Evolutionary conservation across 2,329 filamentous ascomycete genomes (phyloP).

Genomic region (Bimuria novae-zelandiae): DNA sequence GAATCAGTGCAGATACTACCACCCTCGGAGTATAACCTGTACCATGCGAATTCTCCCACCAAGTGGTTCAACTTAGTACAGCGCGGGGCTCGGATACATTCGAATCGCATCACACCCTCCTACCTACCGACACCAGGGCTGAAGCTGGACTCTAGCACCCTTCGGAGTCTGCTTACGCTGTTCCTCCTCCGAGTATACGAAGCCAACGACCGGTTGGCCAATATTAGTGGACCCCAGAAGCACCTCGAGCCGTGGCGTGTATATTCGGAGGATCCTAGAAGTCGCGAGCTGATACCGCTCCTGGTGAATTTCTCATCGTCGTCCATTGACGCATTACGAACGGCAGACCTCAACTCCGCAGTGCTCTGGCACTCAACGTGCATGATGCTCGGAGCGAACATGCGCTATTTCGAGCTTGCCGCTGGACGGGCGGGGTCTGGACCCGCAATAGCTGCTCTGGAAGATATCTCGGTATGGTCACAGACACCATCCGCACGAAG

Average conservation of each 20-base stretch:
- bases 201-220: constrained; percentile 40
- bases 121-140: constrained; percentile 39
- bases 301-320: constrained; percentile 44
- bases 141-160: constrained; percentile 36
- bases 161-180: constrained; percentile 38
- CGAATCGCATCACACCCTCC: constrained; percentile 39
- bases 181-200: constrained; percentile 41
- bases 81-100: constrained; percentile 35
- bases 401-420: constrained; percentile 58
- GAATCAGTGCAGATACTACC: constrained; percentile 54
- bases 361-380: constrained; percentile 60
- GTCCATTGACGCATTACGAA: constrained; percentile 50
- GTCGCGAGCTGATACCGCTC: constrained; percentile 46
- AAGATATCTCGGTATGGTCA: constrained; percentile 57
- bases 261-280: constrained; percentile 55
- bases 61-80: constrained; percentile 41
- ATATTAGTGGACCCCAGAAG: constrained; percentile 29
- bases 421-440: constrained; percentile 55
- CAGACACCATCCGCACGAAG: constrained; percentile 56
- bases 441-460: constrained; percentile 54
- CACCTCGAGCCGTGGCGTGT: constrained; percentile 46
- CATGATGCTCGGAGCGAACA: constrained; percentile 57
- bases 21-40: constrained; percentile 52
- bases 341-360: constrained; percentile 55
- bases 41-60: constrained; percentile 46